These are phyloP conservation scores for Podila epicladia DNA, from an alignment of 192 early-diverging fungal genomes.

Conservation along the genomic window DNA sequence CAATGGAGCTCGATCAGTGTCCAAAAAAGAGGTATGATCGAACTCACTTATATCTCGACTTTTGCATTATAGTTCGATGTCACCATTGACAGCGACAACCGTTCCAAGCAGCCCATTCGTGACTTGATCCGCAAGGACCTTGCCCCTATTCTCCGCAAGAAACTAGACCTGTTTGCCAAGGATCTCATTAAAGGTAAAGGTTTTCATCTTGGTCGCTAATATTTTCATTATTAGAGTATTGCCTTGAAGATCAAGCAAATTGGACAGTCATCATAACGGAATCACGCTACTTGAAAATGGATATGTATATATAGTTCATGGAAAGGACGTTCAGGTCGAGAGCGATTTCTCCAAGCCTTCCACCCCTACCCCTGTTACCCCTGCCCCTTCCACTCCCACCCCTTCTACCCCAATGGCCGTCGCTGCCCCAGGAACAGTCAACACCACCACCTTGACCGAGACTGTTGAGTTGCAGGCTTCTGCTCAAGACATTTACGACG, in stretches of 20 bases:
- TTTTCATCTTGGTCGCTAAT: background rate
- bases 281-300: background rate
- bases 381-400: constrained; percentile 8
- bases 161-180: constrained; percentile 69
- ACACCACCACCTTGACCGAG: constrained; percentile 75
- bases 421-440: constrained; percentile 53
- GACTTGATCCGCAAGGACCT: constrained; percentile 77
- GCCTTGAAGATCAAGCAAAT: too few species aligned
- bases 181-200: constrained; percentile 74
- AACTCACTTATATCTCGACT: background rate
- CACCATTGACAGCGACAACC: constrained; percentile 60
- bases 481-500: constrained; percentile 81
- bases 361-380: constrained; percentile 20
- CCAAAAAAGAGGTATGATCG: background rate
- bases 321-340: constrained; percentile 86
- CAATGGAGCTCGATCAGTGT: background rate
- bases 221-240: background rate
- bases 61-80: constrained; percentile 69
- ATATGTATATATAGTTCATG: constrained; percentile 61
- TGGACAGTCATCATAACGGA: too few species aligned
- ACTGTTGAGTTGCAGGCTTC: constrained; percentile 87
- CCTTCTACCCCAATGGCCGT: constrained; percentile 19
- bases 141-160: constrained; percentile 66
- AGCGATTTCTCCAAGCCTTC: constrained; percentile 46
- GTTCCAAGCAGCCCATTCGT: constrained; percentile 66